A percentile compares a stretch with the other conserved stretches of the same genome.
Conservation (phyloP, 2,329 filamentous ascomycete species). For the Fusarium nanum region DNA sequence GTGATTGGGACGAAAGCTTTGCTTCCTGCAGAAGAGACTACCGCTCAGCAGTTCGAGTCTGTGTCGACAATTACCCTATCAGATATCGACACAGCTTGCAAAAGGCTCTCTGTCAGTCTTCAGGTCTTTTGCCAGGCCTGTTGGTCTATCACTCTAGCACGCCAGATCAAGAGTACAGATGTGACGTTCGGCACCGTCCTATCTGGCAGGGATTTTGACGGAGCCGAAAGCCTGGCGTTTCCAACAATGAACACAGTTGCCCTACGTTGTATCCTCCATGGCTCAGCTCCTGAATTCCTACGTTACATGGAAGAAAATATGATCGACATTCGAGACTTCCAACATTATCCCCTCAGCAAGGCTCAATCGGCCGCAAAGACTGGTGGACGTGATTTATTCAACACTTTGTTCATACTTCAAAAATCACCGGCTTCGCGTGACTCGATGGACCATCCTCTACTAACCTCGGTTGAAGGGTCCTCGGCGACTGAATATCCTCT, state of each 20-base stretch:
- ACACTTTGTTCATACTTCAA: conserved; percentile 68
- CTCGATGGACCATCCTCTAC: conserved; percentile 53
- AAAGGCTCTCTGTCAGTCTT: conserved; percentile 72
- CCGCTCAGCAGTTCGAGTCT: conserved; percentile 31
- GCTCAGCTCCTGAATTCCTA: conserved; percentile 72
- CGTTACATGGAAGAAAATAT: conserved; percentile 79
- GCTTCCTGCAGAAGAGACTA: background rate
- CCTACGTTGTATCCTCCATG: conserved; percentile 78
- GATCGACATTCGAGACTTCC: conserved; percentile 73
- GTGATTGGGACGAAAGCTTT: conserved; percentile 40
- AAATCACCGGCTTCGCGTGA: conserved; percentile 43
- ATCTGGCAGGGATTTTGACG: conserved; percentile 82
- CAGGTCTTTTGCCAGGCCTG: conserved; percentile 82
- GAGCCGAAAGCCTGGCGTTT: conserved; percentile 76
- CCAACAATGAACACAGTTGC: conserved; percentile 94
- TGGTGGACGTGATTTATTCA: conserved; percentile 59
- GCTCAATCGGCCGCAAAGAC: conserved; percentile 62
- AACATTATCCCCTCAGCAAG: conserved; percentile 81
- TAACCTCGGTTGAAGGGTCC: conserved; percentile 70
- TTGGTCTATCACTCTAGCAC: conserved; percentile 78
- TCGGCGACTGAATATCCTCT: conserved; percentile 84
- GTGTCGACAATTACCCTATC: background rate
- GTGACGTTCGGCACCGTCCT: conserved; percentile 85
- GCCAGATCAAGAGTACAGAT: conserved; percentile 72
- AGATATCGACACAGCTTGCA: conserved; percentile 68